Base-by-base conservation (phyloP, 192 early-diverging fungal species). In the Spizellomyces punctatus region DNA sequence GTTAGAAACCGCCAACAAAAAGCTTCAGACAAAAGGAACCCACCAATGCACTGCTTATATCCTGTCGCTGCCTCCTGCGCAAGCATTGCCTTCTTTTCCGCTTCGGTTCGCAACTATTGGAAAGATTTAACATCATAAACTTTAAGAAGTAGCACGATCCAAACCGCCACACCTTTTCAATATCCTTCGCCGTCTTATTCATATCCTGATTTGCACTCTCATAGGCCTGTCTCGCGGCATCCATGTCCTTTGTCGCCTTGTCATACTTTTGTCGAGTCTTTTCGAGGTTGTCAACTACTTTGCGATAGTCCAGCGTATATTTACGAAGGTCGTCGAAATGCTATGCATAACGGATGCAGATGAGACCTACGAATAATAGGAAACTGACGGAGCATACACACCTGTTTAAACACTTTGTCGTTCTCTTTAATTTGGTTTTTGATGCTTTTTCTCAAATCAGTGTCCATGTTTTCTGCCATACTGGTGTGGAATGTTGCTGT, bases 281-380 rank as follows among this genome's bases (percentile, higher is more conserved):
- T 58, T 80, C 81, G 19, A 82, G 69, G 19, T 69, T 16, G 10
- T 67, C 64, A 10, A 75, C 71, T 50, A 60, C 52, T 52, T 71
- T 64, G 19, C 70, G 66, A 19, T 81, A 69, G 22, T 82, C 81
- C 2, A 61, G 54, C 6, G 8, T 67, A 1, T 21, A 60, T 56
- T 79, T 80, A 17, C 73, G 66, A 43, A 80, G 64, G 17, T 79
- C 78, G 58, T 79, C 77, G 64, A 82, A 82, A 52, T 65, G 73
- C 81, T 82, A 59, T 10, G 17, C 10, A 16, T 54, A 14, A 19
- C 52, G 52, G 16, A 54, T 54, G 14, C 17, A 19, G 3, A n/a
- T 14, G 54, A 56, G 7, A 56, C 54, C n/a, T 7, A 19, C 54
- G 5, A 0, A 56, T 6, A 56, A 56, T 6, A 56, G 54, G 54